Evolutionary conservation across 371 early-diverging fungal species (phyloP), one percentile per base, ranked within the genome.

Genomic region (Rhizopus delemar): DNA sequence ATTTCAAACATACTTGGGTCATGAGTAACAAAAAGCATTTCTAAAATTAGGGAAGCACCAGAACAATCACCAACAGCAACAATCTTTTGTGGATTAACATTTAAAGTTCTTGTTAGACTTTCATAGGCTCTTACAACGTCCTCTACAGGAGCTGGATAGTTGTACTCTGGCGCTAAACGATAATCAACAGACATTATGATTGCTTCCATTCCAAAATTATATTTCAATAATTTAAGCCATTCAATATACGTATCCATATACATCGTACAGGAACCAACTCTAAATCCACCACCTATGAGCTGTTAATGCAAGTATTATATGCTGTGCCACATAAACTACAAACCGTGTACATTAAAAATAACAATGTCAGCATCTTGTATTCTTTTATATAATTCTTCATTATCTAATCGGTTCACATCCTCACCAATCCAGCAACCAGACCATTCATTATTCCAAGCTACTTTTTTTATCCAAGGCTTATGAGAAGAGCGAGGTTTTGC

Each of bases 341-440:
- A 43, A 73, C 75, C 78, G 46, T 75, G 78, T 0, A 78, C 75
- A 36, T 78, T 71, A 48, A 78, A 78, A 5, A 78, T 54, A 2
- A 78, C 46, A 8, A 75, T 60, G 46, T 73, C 71, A n/a, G 70
- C 67, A 38, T 65, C 69, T 28, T 69, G 58, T 22, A 73, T 68
- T 36, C 70, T 52, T 51, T 69, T 60, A 28, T 52, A 16, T 4
- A 75, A 46, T 4, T 54, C 63, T 3, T 39, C 59, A 33, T 61
- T 55, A 48, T 69, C 65, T 6, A 75, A 43, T 1, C 61, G 51
- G 15, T 45, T 9, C 12, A 78, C 57, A 13, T 75, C 54, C 49
- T 75, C 72, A 9, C 75, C 78, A 34, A 75, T 69, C 78, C 78
- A 78, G 49, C 73, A 78, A 11, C 75, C 75, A 34, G 67, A 67